Evolutionary conservation across 2,329 filamentous ascomycete genomes (phyloP), one percentile per base, ranked within the genome.

Genomic region (Fusarium irregulare): DNA sequence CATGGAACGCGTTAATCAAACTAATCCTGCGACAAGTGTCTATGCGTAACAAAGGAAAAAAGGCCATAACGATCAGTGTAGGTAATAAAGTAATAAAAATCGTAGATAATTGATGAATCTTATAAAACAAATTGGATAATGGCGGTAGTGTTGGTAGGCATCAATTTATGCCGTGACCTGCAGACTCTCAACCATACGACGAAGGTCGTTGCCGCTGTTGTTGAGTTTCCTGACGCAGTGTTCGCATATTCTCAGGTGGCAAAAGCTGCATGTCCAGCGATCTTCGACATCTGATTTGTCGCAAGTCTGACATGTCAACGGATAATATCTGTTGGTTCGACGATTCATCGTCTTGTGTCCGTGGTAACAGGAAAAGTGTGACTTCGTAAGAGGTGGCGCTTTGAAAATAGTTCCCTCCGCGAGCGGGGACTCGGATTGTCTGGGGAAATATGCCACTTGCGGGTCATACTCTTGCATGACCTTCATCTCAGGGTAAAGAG

Each of bases 251-350:
- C 86, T 83, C 49, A 88, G 71, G 62, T 82, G 80, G 76, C 86
- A 88, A 75, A 83, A 86, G 16, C 77, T 77, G 74, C 86, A 88
- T 21, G 79, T 80, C 77, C 79, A 84, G 37, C 86, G 83, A 66
- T 82, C 77, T 46, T 82, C 80, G 9, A 75, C 71, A 60, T 87
- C 84, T 51, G 80, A 78, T 60, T 78, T 80, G 55, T 81, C 80
- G 76, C 87, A 89, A 6, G 83, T 81, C 76, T 87, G 84, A 75
- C 87, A 89, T 13, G 84, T 80, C 21, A 88, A 79, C 3, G 86
- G 81, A 72, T 87, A 85, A 71, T 82, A 75, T 48, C 74, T 76
- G 75, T 89, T 88, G 64, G 78, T 78, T 56, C 83, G 82, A 40
- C 81, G 77, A 56, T 83, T 80, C 83, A 88, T 86, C 48, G 77